Percentiles rank a stretch among this genome's conserved stretches.
phyloP scores from a whole-genome alignment of 176 grass and related monocot species.

The Poa pratensis region DNA sequence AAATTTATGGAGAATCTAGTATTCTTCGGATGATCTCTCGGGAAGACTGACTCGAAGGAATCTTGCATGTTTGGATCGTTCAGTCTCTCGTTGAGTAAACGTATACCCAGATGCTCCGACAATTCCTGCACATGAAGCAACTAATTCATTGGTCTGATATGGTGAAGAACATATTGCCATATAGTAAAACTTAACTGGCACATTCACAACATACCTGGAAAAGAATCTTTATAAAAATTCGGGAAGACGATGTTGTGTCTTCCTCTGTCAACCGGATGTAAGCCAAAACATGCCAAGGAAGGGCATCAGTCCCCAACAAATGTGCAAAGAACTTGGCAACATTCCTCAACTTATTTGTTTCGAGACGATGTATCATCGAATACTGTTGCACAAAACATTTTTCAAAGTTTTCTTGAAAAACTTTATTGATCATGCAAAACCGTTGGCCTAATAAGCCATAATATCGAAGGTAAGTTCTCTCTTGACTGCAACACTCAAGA shows the following conservation, averaged over 20 bases:
- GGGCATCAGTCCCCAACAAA: conserved; percentile 82
- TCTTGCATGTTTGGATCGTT: conserved; percentile 87
- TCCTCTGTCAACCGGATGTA: conserved; percentile 97
- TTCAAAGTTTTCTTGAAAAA: conserved; percentile 95
- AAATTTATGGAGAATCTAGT: conserved; percentile 92
- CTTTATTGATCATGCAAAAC: conserved; percentile 96
- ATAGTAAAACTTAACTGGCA: not conserved
- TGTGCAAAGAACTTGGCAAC: conserved; percentile 98
- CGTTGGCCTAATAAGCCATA: conserved; percentile 89
- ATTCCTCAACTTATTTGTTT: conserved; percentile 94
- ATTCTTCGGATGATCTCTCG: conserved; percentile 93
- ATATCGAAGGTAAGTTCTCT: conserved; percentile 92
- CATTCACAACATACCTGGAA: conserved; percentile 75
- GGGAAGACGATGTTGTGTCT: conserved; percentile 91
- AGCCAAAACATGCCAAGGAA: conserved; percentile 88
- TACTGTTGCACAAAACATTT: conserved; percentile 95
- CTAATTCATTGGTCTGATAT: conserved; percentile 13
- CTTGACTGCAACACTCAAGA: conserved; percentile 96
- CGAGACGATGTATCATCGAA: conserved; percentile 91
- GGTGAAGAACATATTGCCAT: conserved; percentile 9
- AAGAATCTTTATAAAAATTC: conserved; percentile 97
- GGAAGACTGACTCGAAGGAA: conserved; percentile 86
- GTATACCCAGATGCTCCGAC: conserved; percentile 89
- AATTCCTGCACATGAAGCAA: conserved; percentile 57
- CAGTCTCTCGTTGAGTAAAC: conserved; percentile 80